Base-by-base conservation (phyloP, 1,284 basidiomycete species). In the Marasmius tenuissimus region DNA sequence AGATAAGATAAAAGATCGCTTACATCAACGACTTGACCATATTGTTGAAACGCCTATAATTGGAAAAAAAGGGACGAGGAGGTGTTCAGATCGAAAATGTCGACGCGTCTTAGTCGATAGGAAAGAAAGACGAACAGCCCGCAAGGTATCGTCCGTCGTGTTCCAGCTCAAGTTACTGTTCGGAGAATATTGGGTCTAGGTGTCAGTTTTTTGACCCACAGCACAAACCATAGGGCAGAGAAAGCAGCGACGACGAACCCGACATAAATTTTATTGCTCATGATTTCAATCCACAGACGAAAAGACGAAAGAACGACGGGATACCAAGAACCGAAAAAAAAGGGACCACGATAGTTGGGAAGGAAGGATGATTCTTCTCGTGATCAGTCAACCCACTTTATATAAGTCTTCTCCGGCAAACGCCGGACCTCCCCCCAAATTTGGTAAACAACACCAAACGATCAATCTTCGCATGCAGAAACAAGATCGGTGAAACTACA, bases 121-220 rank as follows among this genome's bases (percentile, higher is more conserved):
- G 73, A 73, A 73, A 27, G 27, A 27, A 4, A 27, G 69, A 92
- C 90, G 88, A 84, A 94, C 93, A 83, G 86, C 78, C 78, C 87
- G 86, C 71, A 96, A 85, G 65, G 86, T 86, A 61, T 95, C 93
- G 86, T 96, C 94, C 74, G 87, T 95, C 77, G 94, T 95, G 86
- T 93, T 94, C 94, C 94, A 92, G 83, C 90, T 92, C 84, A 92
- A 82, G 86, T 92, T 92, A 82, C 90, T 92, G 4, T 27, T 27
- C 27, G 86, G 77, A 82, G 69, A 73, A 74, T 67, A 69, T 69
- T 72, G 75, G 74, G 73, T 74, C 73, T 66, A 61, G 64, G 71
- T 72, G 81, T 87, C 78, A 87, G 84, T 85, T 49, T 61, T 76
- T 56, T 35, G 52, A 56, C 37, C 37, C 10, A 39, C 18, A 22